Evolutionary conservation across 805 yeast species (phyloP).

Genomic region (Ogataea paradorogensis): DNA sequence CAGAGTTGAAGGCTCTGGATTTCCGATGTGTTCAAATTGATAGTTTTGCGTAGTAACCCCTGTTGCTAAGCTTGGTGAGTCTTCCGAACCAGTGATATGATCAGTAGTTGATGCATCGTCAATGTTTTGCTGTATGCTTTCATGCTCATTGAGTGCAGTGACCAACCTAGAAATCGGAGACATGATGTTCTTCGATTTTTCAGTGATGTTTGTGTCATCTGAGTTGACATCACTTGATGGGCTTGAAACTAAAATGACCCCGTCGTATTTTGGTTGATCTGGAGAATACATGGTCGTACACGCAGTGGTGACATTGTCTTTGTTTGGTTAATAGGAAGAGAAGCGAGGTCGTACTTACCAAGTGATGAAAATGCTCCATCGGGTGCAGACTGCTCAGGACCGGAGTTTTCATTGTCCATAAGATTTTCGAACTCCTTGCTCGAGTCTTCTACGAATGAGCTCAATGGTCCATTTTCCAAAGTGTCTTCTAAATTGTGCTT

Average conservation of each 20-base stretch:
- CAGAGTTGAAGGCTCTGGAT: slow-evolving; percentile 6
- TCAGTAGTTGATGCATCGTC: too few relatives aligned
- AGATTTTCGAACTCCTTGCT: slow-evolving; percentile 3
- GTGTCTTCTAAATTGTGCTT: slow-evolving; percentile 1
- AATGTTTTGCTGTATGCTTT: background rate
- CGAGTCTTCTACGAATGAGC: slow-evolving; percentile 20
- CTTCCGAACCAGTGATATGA: too few relatives aligned
- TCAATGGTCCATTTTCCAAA: slow-evolving; percentile 11
- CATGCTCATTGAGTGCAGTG: background rate
- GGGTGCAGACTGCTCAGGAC: background rate
- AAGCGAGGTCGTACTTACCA: slow-evolving; percentile 4
- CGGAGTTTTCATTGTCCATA: background rate
- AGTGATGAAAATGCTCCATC: slow-evolving; percentile 3
- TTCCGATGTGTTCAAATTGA: background rate
- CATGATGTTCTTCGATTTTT: slow-evolving; percentile 4
- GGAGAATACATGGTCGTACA: slow-evolving; percentile 12
- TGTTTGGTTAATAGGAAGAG: background rate
- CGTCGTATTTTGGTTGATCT: slow-evolving; percentile 1
- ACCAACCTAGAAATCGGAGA: slow-evolving; percentile 10
- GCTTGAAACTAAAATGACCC: background rate
- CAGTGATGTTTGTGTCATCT: slow-evolving; percentile 9
- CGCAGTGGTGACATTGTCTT: slow-evolving; percentile 8
- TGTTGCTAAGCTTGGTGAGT: too few relatives aligned
- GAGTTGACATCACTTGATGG: slow-evolving; percentile 10
- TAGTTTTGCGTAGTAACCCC: background rate